A percentile compares a stretch with the other conserved stretches of the same genome.
phyloP scores from a whole-genome alignment of 768 basidiomycete genomes.

The Amanita phalloides region DNA sequence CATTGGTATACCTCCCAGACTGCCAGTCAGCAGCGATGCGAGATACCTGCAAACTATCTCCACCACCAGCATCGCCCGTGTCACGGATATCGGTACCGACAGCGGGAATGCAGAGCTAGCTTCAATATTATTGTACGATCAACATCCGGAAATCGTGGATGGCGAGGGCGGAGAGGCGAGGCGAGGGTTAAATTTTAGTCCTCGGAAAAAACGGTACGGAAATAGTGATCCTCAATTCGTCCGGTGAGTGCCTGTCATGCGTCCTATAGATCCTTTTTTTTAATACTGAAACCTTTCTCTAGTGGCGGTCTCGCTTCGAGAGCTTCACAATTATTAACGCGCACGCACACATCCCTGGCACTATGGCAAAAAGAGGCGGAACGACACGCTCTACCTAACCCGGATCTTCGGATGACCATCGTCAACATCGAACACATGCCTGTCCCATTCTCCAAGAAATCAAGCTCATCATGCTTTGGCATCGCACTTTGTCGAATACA shows the following conservation, averaged over 20 bases:
- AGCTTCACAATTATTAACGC: constrained; percentile 26
- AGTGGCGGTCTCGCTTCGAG: constrained; percentile 42
- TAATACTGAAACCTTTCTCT: background rate
- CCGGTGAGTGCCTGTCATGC: constrained; percentile 20
- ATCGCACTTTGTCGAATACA: constrained; percentile 5
- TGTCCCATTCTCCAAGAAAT: background rate
- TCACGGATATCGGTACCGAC: constrained; percentile 42
- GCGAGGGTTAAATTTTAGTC: constrained; percentile 42
- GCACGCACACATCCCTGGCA: constrained; percentile 26
- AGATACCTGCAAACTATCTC: constrained; percentile 35
- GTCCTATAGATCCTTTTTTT: too few species aligned
- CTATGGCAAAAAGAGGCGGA: constrained; percentile 41
- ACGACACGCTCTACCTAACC: background rate
- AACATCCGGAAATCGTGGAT: constrained; percentile 23
- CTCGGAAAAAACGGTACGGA: constrained; percentile 32
- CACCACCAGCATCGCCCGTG: constrained; percentile 37
- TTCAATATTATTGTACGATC: constrained; percentile 40
- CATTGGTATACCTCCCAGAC: background rate
- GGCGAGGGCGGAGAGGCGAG: constrained; percentile 18
- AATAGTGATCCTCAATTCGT: constrained; percentile 26
- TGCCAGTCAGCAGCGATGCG: background rate
- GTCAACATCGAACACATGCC: constrained; percentile 1
- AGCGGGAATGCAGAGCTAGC: constrained; percentile 27
- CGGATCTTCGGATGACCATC: constrained; percentile 2
- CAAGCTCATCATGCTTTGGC: background rate